Conservation (phyloP, 305 asterid genomes). For the Stenogyne calaminthoides region DNA sequence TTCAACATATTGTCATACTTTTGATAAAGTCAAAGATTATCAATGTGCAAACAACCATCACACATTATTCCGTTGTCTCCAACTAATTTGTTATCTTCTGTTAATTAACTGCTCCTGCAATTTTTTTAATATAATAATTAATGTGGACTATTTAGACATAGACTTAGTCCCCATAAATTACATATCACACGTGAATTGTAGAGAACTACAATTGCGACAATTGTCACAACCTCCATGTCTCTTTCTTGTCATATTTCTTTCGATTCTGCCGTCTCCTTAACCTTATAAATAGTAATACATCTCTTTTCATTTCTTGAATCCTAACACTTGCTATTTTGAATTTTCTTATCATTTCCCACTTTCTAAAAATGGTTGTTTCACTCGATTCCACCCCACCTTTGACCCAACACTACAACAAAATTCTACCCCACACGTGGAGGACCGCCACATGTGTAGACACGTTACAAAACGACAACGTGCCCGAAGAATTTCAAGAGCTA, state of each 20-base stretch:
- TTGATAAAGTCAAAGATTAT: slow-evolving; percentile 33
- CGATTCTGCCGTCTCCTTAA: slow-evolving; percentile 35
- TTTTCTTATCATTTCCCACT: not conserved
- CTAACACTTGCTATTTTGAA: not conserved
- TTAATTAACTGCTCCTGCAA: not conserved
- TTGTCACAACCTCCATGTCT: slow-evolving; percentile 35
- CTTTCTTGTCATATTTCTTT: slow-evolving; percentile 6
- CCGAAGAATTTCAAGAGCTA: slow-evolving; percentile 21
- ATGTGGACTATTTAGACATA: not conserved
- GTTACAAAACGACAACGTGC: not conserved
- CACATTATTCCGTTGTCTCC: slow-evolving; percentile 24
- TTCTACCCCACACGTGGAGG: not conserved
- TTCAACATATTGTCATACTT: no score
- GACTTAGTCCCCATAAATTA: slow-evolving; percentile 25
- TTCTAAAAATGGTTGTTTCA: slow-evolving; percentile 28
- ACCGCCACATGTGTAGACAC: not conserved
- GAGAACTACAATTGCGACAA: slow-evolving; percentile 28
- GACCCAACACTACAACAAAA: slow-evolving; percentile 26
- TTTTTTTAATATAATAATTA: slow-evolving; percentile 5
- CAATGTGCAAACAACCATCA: not conserved
- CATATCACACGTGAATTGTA: slow-evolving; percentile 33
- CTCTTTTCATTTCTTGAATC: not conserved
- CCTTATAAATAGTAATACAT: slow-evolving; percentile 42
- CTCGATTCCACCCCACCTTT: slow-evolving; percentile 43
- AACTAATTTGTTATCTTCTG: slow-evolving; percentile 10